Base-by-base conservation (phyloP, 78 protist genomes). In the Chrysochromulina parva region DNA sequence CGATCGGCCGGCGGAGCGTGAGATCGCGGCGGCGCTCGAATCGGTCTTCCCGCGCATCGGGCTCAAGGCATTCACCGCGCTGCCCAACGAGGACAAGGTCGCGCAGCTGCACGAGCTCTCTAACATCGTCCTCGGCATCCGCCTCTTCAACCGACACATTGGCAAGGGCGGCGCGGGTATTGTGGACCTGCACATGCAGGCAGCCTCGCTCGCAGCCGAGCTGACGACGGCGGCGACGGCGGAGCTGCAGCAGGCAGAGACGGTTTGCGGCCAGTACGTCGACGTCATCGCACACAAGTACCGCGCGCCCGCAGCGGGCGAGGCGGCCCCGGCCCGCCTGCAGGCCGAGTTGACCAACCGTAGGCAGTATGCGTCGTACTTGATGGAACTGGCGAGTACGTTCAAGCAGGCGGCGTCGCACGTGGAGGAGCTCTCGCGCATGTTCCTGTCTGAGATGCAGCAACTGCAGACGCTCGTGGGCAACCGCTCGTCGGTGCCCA, bases 71-170 rank as follows among this genome's bases (percentile, higher is more conserved):
- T 80, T 80, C 87, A 55, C 65, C 6, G 59, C 62, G 50, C 60
- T 80, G n/a, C 20, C 87, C 1, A 55, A 20, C 52, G 87, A 80
- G 4, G 87, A 80, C 52, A 80, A 80, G 87, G 16, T 20, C n/a
- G 71, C 71, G 71, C 71, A 65, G 71, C 69, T 84, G 52, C 0
- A 16, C n/a, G 88, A 85, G 74, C 89, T 85, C 7, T 0, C 89
- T 19, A 85, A 60, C 74, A 85, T 85, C 16, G 89, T 85, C 60
- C 80, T 85, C 14, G 89, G 89, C 19, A 85, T 85, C 57, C 89
- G 89, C n/a, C 74, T 85, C n/a, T 85, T 85, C 74, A 85, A 85
- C 55, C 22, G 62, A 50, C 50, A 62, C 38, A 85, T 85, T 1
- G 89, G 89, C 71, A 58, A 60, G 57, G 89, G 76, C 26, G 89